Evolutionary conservation across 164 flowering plant genomes (phyloP).

Genomic region (Magnolia kwangsiensis): DNA sequence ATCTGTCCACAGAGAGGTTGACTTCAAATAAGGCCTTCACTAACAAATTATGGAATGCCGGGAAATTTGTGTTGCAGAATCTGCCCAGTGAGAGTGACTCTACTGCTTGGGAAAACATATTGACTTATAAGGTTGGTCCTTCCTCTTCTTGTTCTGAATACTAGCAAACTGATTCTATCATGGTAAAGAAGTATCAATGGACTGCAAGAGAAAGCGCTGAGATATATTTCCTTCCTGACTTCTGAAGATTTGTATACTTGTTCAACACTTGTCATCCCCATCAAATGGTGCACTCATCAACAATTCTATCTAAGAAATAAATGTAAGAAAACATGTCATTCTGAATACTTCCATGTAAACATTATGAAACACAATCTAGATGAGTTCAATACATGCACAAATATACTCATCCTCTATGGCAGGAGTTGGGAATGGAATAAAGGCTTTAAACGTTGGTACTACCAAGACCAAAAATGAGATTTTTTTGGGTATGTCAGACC

Average conservation of each 20-base stretch:
- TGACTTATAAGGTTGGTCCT: constrained; percentile 54
- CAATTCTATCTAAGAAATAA: neutral
- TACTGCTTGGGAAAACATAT: constrained; percentile 56
- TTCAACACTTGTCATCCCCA: neutral
- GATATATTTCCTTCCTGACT: neutral
- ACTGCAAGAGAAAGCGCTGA: neutral
- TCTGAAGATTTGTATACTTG: neutral
- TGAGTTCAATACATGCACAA: no score
- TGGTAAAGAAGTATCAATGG: neutral
- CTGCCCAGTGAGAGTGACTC: constrained; percentile 61
- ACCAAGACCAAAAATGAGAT: no score
- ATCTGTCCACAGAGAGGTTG: constrained; percentile 83
- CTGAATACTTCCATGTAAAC: neutral
- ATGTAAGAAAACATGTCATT: neutral
- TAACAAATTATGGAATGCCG: constrained; percentile 97
- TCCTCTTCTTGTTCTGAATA: neutral
- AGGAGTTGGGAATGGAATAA: no score
- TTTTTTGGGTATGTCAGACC: no score
- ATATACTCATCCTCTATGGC: no score
- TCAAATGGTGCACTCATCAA: neutral
- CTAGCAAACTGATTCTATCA: neutral
- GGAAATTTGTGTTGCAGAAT: constrained; percentile 88
- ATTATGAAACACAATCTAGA: no score
- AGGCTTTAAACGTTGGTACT: no score
- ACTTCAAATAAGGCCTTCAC: constrained; percentile 94